phyloP scores from a whole-genome alignment of 2,329 filamentous ascomycete species.

The Fusarium sp. region DNA sequence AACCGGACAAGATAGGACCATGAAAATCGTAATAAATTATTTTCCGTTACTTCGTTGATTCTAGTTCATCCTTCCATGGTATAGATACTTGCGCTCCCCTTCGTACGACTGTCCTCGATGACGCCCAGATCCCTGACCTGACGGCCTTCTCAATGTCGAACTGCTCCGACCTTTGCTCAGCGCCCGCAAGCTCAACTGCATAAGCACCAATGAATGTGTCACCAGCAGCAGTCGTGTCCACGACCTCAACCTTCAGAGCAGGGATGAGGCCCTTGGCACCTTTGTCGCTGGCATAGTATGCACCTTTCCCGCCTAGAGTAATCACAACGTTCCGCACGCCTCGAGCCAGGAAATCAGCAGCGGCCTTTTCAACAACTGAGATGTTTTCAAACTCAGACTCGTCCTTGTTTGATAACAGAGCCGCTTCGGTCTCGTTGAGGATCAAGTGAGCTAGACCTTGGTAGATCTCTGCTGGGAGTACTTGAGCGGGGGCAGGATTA shows the following conservation, averaged over 20 bases:
- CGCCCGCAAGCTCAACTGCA: slow-evolving; percentile 53
- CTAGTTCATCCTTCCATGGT: slow-evolving; percentile 13
- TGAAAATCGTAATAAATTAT: not conserved
- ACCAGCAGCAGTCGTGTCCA: slow-evolving; percentile 93
- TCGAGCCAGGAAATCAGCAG: slow-evolving; percentile 68
- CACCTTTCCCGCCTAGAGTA: slow-evolving; percentile 83
- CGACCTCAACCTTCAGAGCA: slow-evolving; percentile 77
- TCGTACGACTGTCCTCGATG: slow-evolving; percentile 7
- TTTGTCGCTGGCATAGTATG: slow-evolving; percentile 67
- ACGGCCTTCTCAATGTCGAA: slow-evolving; percentile 14
- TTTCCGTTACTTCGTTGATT: not conserved
- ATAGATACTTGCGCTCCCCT: slow-evolving; percentile 21
- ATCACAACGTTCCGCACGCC: slow-evolving; percentile 84
- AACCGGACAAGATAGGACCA: too few species aligned
- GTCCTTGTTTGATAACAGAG: slow-evolving; percentile 70
- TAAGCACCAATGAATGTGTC: slow-evolving; percentile 97
- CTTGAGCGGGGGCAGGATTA: slow-evolving; percentile 83
- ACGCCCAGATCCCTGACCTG: slow-evolving; percentile 1
- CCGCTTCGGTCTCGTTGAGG: slow-evolving; percentile 90
- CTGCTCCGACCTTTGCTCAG: not conserved
- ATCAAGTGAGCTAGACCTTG: slow-evolving; percentile 78
- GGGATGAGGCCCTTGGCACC: slow-evolving; percentile 60
- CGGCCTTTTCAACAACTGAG: slow-evolving; percentile 58
- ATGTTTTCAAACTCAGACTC: slow-evolving; percentile 60
- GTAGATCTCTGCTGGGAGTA: slow-evolving; percentile 74